Base-by-base conservation (phyloP, 352 stramenopile species). In the Phytophthora cactorum region DNA sequence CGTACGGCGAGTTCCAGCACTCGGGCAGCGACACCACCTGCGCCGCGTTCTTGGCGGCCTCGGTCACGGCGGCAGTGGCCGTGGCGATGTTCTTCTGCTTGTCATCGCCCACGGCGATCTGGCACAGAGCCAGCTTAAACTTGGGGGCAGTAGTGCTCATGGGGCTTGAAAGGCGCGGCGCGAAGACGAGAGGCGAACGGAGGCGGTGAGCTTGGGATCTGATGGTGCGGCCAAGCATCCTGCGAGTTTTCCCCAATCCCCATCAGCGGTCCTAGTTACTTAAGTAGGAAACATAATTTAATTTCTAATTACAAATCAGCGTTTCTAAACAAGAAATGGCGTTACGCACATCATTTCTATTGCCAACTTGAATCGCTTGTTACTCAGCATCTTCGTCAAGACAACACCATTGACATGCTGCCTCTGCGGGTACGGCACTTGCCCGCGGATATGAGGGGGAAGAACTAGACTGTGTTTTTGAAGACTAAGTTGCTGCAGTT, bases 1-100 rank as follows among this genome's bases (percentile, higher is more conserved):
- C 95, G 84, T 99, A 99, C 32, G 96, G 94, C 59, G 91, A 97
- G 84, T 99, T 99, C 88, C 92, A 99, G 83, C 92, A 98, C 77
- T 99, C 96, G 25, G 96, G 96, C 46, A 98, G 82, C 53, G 92
- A 93, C 51, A 98, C 87, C 29, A 98, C 70, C 76, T 98, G 72
- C 17, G 91, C 91, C 47, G 84, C 82, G 58, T 97, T 92, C 54
- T 64, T 55, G 8, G 79, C 90, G 5, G 90, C 88, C 56, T 92
- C 76, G 7, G 77, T 76, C 56, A 96, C 75, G 44, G 85, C 87
- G 2, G 78, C 61, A 15, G 62, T 84, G 55, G 88, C 86, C 1
- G 78, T 86, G 43, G 92, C 94, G 57, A 96, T 95, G 75, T 96
- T 96, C 52, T 81, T 77, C 8, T 66, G 59, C 81, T 96, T 96